Evolutionary conservation across 495 filamentous ascomycete species (phyloP).

Genomic region (Penicillium argentinense): DNA sequence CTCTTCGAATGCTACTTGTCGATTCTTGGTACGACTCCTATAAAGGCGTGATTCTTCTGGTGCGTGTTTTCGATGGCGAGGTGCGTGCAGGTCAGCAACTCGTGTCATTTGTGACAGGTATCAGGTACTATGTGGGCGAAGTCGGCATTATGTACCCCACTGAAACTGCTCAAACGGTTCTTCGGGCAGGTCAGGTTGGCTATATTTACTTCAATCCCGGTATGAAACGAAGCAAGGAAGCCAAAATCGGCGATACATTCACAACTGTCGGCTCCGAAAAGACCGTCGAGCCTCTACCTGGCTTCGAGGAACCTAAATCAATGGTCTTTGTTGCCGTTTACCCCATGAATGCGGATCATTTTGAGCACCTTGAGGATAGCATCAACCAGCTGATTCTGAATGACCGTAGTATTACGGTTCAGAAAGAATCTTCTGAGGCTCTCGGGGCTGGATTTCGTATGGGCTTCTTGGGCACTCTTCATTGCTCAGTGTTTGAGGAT

Average conservation of each 20-base stretch:
- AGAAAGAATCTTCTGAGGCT: constrained; percentile 91
- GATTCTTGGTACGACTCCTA: constrained; percentile 98
- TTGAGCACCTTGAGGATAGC: constrained; percentile 85
- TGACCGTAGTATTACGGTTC: constrained; percentile 88
- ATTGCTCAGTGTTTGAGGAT: constrained; percentile 98
- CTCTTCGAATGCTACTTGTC: constrained; percentile 82
- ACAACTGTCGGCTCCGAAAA: constrained; percentile 81
- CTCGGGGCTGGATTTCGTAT: constrained; percentile 91
- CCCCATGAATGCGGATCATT: constrained; percentile 84
- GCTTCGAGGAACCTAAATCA: constrained; percentile 95
- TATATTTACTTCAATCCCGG: constrained; percentile 97
- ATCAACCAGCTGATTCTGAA: constrained; percentile 93
- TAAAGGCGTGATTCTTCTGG: constrained; percentile 87
- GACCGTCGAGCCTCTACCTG: constrained; percentile 75
- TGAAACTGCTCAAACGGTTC: constrained; percentile 73
- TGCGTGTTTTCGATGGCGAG: constrained; percentile 87
- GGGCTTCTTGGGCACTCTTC: constrained; percentile 92
- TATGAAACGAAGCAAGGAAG: constrained; percentile 94
- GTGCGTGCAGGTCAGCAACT: constrained; percentile 80
- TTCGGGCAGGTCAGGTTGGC: constrained; percentile 91
- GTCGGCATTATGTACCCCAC: constrained; percentile 95
- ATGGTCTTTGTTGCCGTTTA: constrained; percentile 99
- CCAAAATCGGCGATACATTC: constrained; percentile 93
- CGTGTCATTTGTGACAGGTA: constrained; percentile 78
- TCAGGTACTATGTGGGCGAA: constrained; percentile 90